A percentile compares a stretch with the other conserved stretches of the same genome.
These are phyloP conservation scores for Colletotrichum eleusines DNA, from an alignment of 2,329 filamentous ascomycete species.

Conservation along the genomic window DNA sequence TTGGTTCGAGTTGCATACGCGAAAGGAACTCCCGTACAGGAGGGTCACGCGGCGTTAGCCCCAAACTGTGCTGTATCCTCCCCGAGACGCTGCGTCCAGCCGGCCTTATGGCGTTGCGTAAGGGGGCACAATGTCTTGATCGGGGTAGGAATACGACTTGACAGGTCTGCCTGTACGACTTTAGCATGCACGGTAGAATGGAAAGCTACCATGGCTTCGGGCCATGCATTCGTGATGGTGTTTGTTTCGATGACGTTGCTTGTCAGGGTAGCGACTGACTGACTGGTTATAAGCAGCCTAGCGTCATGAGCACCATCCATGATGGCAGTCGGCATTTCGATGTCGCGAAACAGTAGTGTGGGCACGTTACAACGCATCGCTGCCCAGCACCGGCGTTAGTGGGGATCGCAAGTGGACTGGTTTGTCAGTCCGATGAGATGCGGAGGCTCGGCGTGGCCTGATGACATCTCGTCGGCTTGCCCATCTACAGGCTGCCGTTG, in stretches of 20 bases:
- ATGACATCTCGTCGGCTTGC: not conserved
- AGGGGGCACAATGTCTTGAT: not conserved
- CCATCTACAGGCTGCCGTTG: too few relatives aligned
- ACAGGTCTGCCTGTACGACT: not conserved
- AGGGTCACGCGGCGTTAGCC: slow-evolving; percentile 14
- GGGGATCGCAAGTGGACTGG: not conserved
- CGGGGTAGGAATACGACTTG: not conserved
- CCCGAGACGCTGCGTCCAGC: not conserved
- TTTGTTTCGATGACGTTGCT: not conserved
- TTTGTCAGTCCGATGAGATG: not conserved
- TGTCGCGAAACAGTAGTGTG: not conserved
- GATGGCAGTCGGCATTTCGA: not conserved
- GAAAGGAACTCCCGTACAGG: slow-evolving; percentile 13
- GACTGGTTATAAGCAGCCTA: not conserved
- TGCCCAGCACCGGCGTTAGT: not conserved
- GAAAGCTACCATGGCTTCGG: not conserved
- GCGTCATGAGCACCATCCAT: not conserved
- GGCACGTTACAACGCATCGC: not conserved
- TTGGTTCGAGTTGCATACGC: slow-evolving; percentile 18
- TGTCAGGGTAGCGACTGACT: not conserved
- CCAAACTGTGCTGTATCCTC: not conserved
- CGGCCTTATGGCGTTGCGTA: not conserved
- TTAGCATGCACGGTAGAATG: not conserved
- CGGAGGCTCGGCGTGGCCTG: not conserved
- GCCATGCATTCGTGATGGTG: not conserved